Base-by-base conservation (phyloP, 345 rosid genomes). In the Salix caprea region DNA sequence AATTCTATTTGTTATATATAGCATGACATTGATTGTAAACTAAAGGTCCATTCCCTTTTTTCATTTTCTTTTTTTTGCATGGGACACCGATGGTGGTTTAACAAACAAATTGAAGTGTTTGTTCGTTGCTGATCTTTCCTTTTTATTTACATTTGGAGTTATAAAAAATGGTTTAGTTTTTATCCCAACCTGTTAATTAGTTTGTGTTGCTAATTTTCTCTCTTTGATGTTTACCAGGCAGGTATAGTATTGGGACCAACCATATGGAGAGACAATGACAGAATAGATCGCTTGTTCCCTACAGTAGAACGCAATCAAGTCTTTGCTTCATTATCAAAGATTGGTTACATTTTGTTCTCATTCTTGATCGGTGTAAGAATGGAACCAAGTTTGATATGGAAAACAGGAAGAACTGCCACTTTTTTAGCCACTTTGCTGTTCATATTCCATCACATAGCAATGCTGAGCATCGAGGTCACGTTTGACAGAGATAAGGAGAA, bases 361-460 rank as follows among this genome's bases (percentile, higher is more conserved):
- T 86, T 86, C 67, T 37, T 84, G 66, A 69, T 76, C 1, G 82
- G 80, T 1, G 85, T 83, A 4, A 85, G 82, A 61, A 85, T 78
- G 85, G 83, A 83, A 13, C 50, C 68, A 32, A 58, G 52, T 7
- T 50, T 85, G 39, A 68, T 80, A 0, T 62, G 7, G 12, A 74
- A 75, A 70, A 28, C 78, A 1, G 81, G 86, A 12, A 30, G 18
- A 56, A 64, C 50, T 34, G 75, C 77, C 40, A 62, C 77, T 61
- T 66, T 36, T 5, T 67, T 79, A 19, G 87, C 76, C 54, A 1
- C 69, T 16, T 3, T 32, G 2, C 7, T 71, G 44, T 42, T 65
- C 7, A 7, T 54, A 19, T 1, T 83, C 46, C 81, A 82, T 36
- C 0, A 44, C 15, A 0, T 50, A 23, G 6, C 67, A 60, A 28